These are phyloP conservation scores for Podaxis sp. DNA, from an alignment of 768 basidiomycete species.

Conservation along the genomic window DNA sequence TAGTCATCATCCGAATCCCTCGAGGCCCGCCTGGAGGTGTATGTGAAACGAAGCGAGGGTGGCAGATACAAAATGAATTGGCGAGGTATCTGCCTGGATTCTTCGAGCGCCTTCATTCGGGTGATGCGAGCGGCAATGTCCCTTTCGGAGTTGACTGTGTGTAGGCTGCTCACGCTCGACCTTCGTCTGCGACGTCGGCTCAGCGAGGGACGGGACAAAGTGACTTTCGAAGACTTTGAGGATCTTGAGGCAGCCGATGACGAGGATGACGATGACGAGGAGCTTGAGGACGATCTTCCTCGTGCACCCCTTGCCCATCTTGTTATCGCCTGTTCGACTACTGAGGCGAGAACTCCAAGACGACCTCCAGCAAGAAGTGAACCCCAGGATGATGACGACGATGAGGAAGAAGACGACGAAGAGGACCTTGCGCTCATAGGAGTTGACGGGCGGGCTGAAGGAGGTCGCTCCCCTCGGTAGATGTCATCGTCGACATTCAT, in stretches of 20 bases:
- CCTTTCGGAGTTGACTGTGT: slow-evolving; percentile 53
- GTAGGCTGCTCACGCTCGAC: slow-evolving; percentile 49
- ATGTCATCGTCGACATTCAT: slow-evolving; percentile 46
- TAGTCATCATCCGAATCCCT: slow-evolving; percentile 6
- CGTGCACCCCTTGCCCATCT: slow-evolving; percentile 59
- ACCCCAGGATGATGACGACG: slow-evolving; percentile 42
- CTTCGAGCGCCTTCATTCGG: slow-evolving; percentile 61
- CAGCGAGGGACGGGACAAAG: slow-evolving; percentile 40
- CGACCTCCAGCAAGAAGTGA: slow-evolving; percentile 38
- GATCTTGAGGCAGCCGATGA: slow-evolving; percentile 40
- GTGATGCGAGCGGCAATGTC: slow-evolving; percentile 60
- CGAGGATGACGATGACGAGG: slow-evolving; percentile 42
- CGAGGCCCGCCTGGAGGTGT: slow-evolving; percentile 7
- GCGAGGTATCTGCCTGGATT: slow-evolving; percentile 57
- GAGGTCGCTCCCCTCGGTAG: slow-evolving; percentile 54
- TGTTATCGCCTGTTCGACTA: slow-evolving; percentile 69
- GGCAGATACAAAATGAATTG: slow-evolving; percentile 68
- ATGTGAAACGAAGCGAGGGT: slow-evolving; percentile 25
- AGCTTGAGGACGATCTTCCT: slow-evolving; percentile 38
- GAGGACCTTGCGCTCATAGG: slow-evolving; percentile 32
- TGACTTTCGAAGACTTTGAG: slow-evolving; percentile 42
- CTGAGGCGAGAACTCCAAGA: slow-evolving; percentile 54
- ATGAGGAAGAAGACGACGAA: slow-evolving; percentile 39
- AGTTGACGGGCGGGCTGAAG: slow-evolving; percentile 26
- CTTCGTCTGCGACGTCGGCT: slow-evolving; percentile 47